Evolutionary conservation across 495 filamentous ascomycete genomes (phyloP), one percentile per base, ranked within the genome.

Genomic region (Xeromyces bisporus): DNA sequence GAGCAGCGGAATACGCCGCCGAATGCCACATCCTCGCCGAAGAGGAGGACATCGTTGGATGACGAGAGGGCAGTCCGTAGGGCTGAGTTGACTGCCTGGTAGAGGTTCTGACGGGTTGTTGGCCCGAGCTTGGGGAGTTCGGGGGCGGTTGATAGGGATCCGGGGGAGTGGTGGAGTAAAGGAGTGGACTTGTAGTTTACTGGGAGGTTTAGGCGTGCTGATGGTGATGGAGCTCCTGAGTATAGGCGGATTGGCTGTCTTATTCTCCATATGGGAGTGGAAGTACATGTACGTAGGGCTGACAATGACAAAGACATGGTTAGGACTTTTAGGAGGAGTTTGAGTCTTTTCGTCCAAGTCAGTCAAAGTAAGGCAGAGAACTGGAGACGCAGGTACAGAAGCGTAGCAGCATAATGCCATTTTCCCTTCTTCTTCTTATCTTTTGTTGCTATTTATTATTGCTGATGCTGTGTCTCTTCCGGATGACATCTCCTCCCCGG

Each of bases 1-100:
- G 80, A 87, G 56, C 87, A 94, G 18, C 89, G 76, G 52, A 97
- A 97, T 13, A 97, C 89, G 16, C 89, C 89, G 9, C 89, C 89
- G 41, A 97, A 97, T 21, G 87, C 79, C 14, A 97, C 82, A 50
- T 97, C 89, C 59, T 97, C 89, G 27, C 89, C 89, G 38, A 97
- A 97, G 18, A 97, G 68, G 25, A 93, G 59, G 15, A 91, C 83
- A 13, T 76, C 75, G 34, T 87, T 80, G 39, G 93, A 86, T 10
- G 75, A 69, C 8, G 75, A 65, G n/a, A 97, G 66, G 18, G 89
- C 79, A 24, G 71, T 77, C 18, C 77, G 66, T 7, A 97, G 61
- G 9, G 87, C 87, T 44, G 82, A 73, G 53, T 94, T 94, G 58
- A 97, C 73, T 14, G 89, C 77, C 48, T 89, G 78, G 62, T 84